These are phyloP conservation scores for Paracamarosporium sp. DNA, from an alignment of 2,329 filamentous ascomycete genomes.

Conservation along the genomic window DNA sequence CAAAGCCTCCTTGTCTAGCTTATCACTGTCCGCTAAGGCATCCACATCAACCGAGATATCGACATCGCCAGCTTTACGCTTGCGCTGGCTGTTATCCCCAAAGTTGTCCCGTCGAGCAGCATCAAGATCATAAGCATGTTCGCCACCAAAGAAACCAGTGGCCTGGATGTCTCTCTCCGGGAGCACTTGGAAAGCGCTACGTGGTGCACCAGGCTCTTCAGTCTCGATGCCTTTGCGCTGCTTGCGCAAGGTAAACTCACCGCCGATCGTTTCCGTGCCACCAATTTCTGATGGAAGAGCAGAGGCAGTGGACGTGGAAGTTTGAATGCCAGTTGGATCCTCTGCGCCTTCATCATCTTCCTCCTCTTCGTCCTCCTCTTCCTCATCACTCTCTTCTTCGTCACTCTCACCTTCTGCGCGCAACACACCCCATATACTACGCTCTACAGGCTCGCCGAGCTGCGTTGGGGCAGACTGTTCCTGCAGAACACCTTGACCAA, in stretches of 20 bases:
- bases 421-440: conserved; percentile 89
- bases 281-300: conserved; percentile 81
- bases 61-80: conserved; percentile 89
- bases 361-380: conserved; percentile 71
- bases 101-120: conserved; percentile 65
- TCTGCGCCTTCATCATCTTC: conserved; percentile 66
- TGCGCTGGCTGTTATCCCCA: conserved; percentile 79
- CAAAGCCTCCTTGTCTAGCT: conserved; percentile 84
- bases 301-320: conserved; percentile 76
- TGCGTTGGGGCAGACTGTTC: conserved; percentile 62
- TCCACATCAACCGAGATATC: conserved; percentile 93
- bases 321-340: conserved; percentile 68
- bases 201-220: conserved; percentile 74
- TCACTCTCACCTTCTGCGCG: conserved; percentile 80
- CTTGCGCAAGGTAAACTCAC: conserved; percentile 92
- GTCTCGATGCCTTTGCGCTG: conserved; percentile 81
- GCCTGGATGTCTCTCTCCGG: conserved; percentile 85
- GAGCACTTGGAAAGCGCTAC: conserved; percentile 86
- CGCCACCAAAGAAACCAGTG: conserved; percentile 94
- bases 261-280: conserved; percentile 76
- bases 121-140: conserved; percentile 88
- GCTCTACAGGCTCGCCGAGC: conserved; percentile 79
- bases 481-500: conserved; percentile 74
- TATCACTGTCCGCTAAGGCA: conserved; percentile 74
- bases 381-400: conserved; percentile 71